Evolutionary conservation across 2,329 filamentous ascomycete genomes (phyloP), one percentile per base, ranked within the genome.

Genomic region (Venturiaceae sp.): DNA sequence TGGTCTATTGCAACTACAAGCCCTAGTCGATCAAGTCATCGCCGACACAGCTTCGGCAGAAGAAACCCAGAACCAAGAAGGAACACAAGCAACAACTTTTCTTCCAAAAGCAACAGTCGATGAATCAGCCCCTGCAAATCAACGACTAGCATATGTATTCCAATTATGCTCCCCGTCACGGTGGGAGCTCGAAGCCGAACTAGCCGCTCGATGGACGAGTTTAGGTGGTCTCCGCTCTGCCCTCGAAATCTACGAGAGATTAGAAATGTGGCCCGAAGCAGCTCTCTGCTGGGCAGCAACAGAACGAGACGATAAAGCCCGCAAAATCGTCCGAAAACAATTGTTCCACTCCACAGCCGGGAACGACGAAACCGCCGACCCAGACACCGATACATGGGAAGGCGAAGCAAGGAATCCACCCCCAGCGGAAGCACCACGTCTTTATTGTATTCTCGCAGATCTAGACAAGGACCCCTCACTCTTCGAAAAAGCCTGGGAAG

Each of bases 401-500:
- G 91, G 91, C 0, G 78, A 84, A 1, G 86, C 90, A 65, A 78
- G 85, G 1, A 74, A 80, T 4, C 87, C 89, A 0, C 75, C 88
- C 0, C 90, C 91, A 0, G 80, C 87, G 1, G 90, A 97, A 68
- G 90, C 92, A 1, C 88, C 94, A 0, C 83, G 94, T 0, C 75
- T 97, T 5, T 92, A 92, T 76, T 97, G 92, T 68, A 96, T 99
- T 59, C 77, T 99, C 1, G 94, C 92, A 19, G 94, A 99, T 65
- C 80, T 99, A 16, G 89, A 95, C 64, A 78, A 84, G 23, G 82
- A 94, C 9, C 80, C 86, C 0, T 70, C 74, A 9, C 83, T 92
- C 74, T 99, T 95, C 73, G 82, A 89, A 63, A 87, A 86, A 14
- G 91, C 92, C 0, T 99, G 94, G 94, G 83, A 86, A 21, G 82